These are phyloP conservation scores for Cercis canadensis DNA, from an alignment of 306 rosid genomes.

Conservation along the genomic window DNA sequence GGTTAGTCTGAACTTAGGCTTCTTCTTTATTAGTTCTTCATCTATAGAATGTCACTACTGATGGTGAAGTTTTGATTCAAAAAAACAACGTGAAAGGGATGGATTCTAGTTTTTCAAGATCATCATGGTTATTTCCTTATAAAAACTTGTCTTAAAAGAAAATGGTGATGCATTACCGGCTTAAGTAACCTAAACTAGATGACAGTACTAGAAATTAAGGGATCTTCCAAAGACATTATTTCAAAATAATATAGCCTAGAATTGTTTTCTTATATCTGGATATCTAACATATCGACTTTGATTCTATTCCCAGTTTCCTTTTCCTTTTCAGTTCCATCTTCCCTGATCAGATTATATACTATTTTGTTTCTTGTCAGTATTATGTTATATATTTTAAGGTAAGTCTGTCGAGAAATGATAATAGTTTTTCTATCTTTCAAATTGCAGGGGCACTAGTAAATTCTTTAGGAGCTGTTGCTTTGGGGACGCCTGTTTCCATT, in stretches of 20 bases:
- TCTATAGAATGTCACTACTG: background rate
- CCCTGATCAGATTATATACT: background rate
- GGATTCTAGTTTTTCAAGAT: background rate
- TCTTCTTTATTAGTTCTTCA: constrained; percentile 2
- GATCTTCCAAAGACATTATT: too few species aligned
- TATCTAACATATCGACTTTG: too few species aligned
- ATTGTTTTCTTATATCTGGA: too few species aligned
- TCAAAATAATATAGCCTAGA: too few species aligned
- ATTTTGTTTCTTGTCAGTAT: background rate
- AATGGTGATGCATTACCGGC: too few species aligned
- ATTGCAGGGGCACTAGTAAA: constrained; percentile 74
- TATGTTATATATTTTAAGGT: background rate
- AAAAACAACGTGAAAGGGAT: background rate
- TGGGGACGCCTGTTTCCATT: constrained; percentile 83
- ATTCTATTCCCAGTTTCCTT: too few species aligned
- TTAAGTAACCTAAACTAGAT: too few species aligned
- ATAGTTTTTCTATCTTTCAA: constrained; percentile 22
- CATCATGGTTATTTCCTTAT: too few species aligned
- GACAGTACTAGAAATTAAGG: too few species aligned
- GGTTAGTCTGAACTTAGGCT: constrained; percentile 60
- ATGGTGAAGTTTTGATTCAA: background rate
- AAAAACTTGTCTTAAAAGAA: too few species aligned
- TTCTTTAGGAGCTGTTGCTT: constrained; percentile 80
- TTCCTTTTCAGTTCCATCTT: too few species aligned
- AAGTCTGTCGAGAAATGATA: background rate